These are phyloP conservation scores for Hanseniaspora opuntiae DNA, from an alignment of 805 yeast species.

Conservation along the genomic window DNA sequence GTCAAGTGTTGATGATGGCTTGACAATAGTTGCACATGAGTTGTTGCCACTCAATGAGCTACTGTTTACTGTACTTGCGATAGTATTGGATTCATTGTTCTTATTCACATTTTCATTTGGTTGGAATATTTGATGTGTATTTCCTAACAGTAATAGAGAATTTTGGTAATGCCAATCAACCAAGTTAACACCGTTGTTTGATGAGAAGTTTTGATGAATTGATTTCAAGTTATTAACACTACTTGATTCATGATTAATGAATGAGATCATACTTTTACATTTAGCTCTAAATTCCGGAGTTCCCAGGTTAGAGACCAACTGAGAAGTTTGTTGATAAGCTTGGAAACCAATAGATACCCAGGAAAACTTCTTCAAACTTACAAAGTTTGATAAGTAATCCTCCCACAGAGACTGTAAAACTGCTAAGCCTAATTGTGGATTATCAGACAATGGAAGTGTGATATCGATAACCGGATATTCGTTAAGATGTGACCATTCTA, in stretches of 20 bases:
- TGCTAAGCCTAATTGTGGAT: constrained; percentile 62
- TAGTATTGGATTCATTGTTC: neutral
- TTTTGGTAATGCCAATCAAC: constrained; percentile 11
- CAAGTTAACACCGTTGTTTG: neutral
- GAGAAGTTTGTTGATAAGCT: constrained; percentile 30
- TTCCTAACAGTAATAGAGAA: constrained; percentile 4
- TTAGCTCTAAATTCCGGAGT: constrained; percentile 12
- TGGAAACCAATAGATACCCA: constrained; percentile 66
- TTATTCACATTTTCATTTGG: neutral
- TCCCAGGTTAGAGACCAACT: constrained; percentile 7
- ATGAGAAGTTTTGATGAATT: constrained; percentile 10
- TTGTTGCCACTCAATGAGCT: neutral
- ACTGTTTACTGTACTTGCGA: neutral
- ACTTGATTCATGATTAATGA: constrained; percentile 9
- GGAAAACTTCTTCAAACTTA: constrained; percentile 50
- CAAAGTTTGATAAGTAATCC: constrained; percentile 65
- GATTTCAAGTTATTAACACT: constrained; percentile 6
- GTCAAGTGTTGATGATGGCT: neutral
- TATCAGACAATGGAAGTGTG: constrained; percentile 59
- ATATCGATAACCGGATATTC: constrained; percentile 75
- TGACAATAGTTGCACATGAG: neutral
- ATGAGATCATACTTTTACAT: constrained; percentile 7
- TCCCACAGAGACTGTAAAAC: constrained; percentile 76
- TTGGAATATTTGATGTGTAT: constrained; percentile 6
- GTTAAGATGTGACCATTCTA: constrained; percentile 49